phyloP scores from a whole-genome alignment of 305 asterid genomes.

The Fraxinus sp. region DNA sequence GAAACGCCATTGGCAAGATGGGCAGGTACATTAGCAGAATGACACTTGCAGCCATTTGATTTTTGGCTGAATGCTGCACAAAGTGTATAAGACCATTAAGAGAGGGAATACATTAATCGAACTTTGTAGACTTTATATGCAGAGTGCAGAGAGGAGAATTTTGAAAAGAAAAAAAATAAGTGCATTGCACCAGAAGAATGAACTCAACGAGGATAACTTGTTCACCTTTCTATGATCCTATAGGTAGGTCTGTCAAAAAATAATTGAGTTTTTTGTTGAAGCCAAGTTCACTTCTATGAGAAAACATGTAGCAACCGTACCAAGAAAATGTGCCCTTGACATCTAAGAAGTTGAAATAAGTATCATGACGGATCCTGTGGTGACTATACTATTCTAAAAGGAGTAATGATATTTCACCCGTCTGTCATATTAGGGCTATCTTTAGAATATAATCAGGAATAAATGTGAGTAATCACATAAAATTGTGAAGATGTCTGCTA shows the following conservation, averaged over 20 bases:
- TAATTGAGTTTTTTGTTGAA: background rate
- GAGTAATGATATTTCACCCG: background rate
- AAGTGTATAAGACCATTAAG: constrained; percentile 6
- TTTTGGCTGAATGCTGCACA: constrained; percentile 18
- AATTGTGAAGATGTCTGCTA: background rate
- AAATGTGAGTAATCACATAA: background rate
- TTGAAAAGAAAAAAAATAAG: background rate
- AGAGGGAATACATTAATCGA: background rate
- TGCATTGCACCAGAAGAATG: background rate
- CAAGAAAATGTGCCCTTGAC: background rate
- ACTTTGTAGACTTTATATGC: background rate
- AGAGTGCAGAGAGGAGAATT: background rate
- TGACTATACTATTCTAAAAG: background rate
- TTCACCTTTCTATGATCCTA: background rate
- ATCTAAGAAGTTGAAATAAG: background rate
- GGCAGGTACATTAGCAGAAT: constrained; percentile 19
- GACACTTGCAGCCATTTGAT: constrained; percentile 24
- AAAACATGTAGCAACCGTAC: background rate
- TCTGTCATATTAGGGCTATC: background rate
- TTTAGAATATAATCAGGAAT: background rate
- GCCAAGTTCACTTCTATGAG: background rate
- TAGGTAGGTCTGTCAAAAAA: background rate
- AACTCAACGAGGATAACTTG: background rate
- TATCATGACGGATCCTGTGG: background rate
- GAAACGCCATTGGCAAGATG: constrained; percentile 30